Conservation (phyloP, 2,329 filamentous ascomycete species). For the Furcasterigmium sp. region DNA sequence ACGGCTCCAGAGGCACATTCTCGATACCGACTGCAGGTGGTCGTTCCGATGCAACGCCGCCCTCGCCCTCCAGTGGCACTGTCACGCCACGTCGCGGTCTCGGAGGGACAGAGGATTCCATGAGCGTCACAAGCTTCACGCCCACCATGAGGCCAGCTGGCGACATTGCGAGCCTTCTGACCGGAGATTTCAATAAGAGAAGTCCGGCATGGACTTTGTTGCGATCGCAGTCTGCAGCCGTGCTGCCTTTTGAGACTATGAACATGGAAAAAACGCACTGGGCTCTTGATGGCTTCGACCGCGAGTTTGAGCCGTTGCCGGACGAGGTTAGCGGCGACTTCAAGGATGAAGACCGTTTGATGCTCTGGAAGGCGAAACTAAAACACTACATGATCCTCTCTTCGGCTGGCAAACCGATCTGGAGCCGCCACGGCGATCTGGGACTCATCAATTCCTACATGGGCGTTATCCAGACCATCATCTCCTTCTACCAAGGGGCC, state of each 20-base stretch:
- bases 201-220: slow-evolving; percentile 66
- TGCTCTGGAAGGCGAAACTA: slow-evolving; percentile 81
- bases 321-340: slow-evolving; percentile 38
- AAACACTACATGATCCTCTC: slow-evolving; percentile 98
- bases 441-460: slow-evolving; percentile 89
- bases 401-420: slow-evolving; percentile 94
- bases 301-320: slow-evolving; percentile 74
- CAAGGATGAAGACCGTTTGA: slow-evolving; percentile 55
- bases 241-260: slow-evolving; percentile 55
- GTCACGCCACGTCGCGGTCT: slow-evolving; percentile 29
- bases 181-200: slow-evolving; percentile 60
- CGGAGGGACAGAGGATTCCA: slow-evolving; percentile 55
- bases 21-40: slow-evolving; percentile 30
- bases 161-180: slow-evolving; percentile 78
- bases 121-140: slow-evolving; percentile 62
- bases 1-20: slow-evolving; percentile 63
- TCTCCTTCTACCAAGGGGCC: slow-evolving; percentile 87
- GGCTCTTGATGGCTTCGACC: slow-evolving; percentile 60
- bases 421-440: slow-evolving; percentile 89
- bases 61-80: slow-evolving; percentile 28
- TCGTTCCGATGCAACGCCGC: slow-evolving; percentile 16
- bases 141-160: slow-evolving; percentile 58
- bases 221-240: slow-evolving; percentile 53
- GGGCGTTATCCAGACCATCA: slow-evolving; percentile 93
- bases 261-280: slow-evolving; percentile 37